Base-by-base conservation (phyloP, 2,329 filamentous ascomycete species). In the Claviceps digitariae region DNA sequence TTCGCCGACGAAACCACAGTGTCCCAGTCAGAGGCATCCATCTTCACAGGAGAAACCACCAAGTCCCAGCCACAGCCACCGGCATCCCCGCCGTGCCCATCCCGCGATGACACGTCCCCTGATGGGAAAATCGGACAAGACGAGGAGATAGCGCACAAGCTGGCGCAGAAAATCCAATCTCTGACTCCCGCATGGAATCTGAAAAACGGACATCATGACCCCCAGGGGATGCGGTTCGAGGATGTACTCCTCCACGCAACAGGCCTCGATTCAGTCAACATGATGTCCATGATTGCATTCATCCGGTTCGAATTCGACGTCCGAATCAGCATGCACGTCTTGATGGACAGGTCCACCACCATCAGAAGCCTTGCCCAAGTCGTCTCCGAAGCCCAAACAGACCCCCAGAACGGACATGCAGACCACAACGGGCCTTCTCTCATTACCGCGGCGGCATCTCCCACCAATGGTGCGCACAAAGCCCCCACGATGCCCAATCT, bases 361-460 rank as follows among this genome's bases (percentile, higher is more conserved):
- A 15, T 48, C 27, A 4, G 46, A 21, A 21, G n/a, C 17, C 27
- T 48, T 3, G 46, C 46, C 1, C 15, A 4, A 8, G 2, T 10
- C 4, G n/a, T 48, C 10, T 20, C n/a, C 8, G 27, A 48, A 8
- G 27, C n/a, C 2, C 25, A 48, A 2, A 1, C 66, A n/a, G 36
- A 17, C 36, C 15, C 5, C 36, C 36, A n/a, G 2, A n/a, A n/a
- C 4, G 17, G 2, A 8, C 6, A 15, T 3, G 36, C 8, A 6
- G 15, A n/a, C 17, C 15, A 17, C 8, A 9, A n/a, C 5, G 36
- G 6, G 6, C 2, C 15, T 34, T 12, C 31, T 34, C 31, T n/a
- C 36, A n/a, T n/a, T n/a, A n/a, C 4, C 15, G 36, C 36, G 15
- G 17, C 15, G 4, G 15, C 13, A 17, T 4, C 34, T 17, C 13